Evolutionary conservation across 768 basidiomycete genomes (phyloP), one percentile per base, ranked within the genome.

Genomic region (Erythrobasidium yunnanense): DNA sequence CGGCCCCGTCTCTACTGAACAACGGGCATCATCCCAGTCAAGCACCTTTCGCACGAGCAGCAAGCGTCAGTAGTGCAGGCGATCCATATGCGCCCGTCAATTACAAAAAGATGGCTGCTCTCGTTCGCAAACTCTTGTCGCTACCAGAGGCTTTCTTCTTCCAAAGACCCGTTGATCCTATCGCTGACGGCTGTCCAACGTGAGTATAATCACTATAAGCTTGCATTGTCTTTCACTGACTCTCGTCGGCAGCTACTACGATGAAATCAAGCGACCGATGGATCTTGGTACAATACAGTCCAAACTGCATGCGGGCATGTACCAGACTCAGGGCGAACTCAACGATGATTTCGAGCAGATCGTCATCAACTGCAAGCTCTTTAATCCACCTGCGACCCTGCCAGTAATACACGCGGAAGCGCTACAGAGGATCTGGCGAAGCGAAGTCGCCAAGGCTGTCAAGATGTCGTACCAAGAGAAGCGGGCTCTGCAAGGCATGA

Each of bases 251-350:
- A 95, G 90, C 20, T 97, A 97, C 75, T 84, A 87, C 68, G 84
- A 92, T 3, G 93, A 96, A 77, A 93, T 97, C 73, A 77, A 82
- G 67, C 68, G 69, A n/a, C 93, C 93, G 4, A 96, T 96, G 93
- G 91, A 96, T 77, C 84, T 96, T 56, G 83, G 83, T 7, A 93
- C 92, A 1, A 87, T 95, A 70, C 75, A 75, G 15, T 77, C 79
- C 38, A 89, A 87, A 73, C 78, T 95, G 67, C 79, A 81, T 38
- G 11, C 30, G 2, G 78, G 82, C 55, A 82, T 80, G 53, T 99
- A 97, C 74, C 70, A 77, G 13, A 85, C 82, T 1, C 88, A 91
- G 85, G 89, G 87, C 55, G 83, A 85, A 0, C 86, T 97, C 68
- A 83, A 81, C 63, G 81, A 80, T 68, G 92, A 96, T 71, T 78